Percentiles rank a stretch among this genome's conserved stretches.
Conservation (phyloP, 2,329 filamentous ascomycete species). For the Microsporum canis region DNA sequence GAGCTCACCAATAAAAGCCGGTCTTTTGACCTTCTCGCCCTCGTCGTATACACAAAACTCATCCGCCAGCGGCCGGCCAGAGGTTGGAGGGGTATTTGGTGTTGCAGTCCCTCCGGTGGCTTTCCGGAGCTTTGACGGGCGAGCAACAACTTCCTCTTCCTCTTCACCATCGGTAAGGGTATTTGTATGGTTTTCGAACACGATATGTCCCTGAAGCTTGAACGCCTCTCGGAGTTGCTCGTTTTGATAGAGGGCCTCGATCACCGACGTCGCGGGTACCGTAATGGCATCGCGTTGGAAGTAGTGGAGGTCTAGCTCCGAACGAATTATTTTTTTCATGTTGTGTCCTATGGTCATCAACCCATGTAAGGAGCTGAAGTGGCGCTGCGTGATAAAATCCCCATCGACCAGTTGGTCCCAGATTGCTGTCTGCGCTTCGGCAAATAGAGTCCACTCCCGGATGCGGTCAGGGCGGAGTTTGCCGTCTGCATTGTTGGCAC, state of each 20-base stretch:
- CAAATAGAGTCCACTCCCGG: constrained; percentile 9
- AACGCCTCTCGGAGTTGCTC: constrained; percentile 9
- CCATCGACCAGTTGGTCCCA: constrained; percentile 9
- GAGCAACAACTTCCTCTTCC: not conserved
- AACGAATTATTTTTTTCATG: constrained; percentile 6
- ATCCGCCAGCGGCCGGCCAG: constrained; percentile 20
- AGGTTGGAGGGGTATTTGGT: constrained; percentile 6
- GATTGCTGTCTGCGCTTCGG: constrained; percentile 8
- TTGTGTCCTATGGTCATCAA: constrained; percentile 8
- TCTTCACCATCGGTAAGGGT: constrained; percentile 6
- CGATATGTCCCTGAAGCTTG: constrained; percentile 9
- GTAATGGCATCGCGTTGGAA: constrained; percentile 11
- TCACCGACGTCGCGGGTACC: constrained; percentile 7
- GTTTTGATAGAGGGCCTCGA: constrained; percentile 7
- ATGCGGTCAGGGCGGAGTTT: constrained; percentile 13
- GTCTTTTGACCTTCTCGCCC: constrained; percentile 14
- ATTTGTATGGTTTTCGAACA: constrained; percentile 16
- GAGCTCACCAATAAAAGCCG: constrained; percentile 32
- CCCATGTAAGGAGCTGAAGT: constrained; percentile 11
- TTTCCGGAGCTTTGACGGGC: constrained; percentile 11
- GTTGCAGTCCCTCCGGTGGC: constrained; percentile 3
- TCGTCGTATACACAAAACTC: constrained; percentile 28
- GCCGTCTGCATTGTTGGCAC: constrained; percentile 8
- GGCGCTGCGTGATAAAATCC: constrained; percentile 3
- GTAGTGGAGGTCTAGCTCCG: constrained; percentile 14